These are phyloP conservation scores for Tricholoma flavovirens DNA, from an alignment of 768 basidiomycete genomes.

Conservation along the genomic window DNA sequence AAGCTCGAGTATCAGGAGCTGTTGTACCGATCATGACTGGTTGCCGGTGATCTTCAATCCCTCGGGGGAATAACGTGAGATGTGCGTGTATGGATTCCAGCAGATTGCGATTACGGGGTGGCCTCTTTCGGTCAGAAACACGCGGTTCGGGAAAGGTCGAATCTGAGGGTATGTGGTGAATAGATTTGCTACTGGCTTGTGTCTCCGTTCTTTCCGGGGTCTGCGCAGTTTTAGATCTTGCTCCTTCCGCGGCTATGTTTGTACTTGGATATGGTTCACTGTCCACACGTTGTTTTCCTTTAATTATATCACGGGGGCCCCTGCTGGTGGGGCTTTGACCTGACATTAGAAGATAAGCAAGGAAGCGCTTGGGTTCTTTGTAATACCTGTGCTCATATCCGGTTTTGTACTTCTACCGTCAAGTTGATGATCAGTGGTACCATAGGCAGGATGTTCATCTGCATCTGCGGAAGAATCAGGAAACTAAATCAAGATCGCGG, in stretches of 20 bases:
- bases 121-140: conserved; percentile 3
- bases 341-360: background rate
- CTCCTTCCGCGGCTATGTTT: background rate
- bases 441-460: background rate
- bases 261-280: background rate
- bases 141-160: background rate
- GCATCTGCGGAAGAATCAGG: background rate
- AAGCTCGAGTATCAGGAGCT: background rate
- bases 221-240: background rate
- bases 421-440: background rate
- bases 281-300: conserved; percentile 8
- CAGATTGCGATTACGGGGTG: conserved; percentile 31
- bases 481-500: background rate
- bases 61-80: conserved; percentile 22
- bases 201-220: conserved; percentile 1
- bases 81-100: conserved; percentile 45
- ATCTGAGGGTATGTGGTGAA: background rate
- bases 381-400: background rate
- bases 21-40: too few relatives aligned
- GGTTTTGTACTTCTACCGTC: background rate
- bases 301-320: conserved; percentile 1
- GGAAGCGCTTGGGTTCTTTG: background rate
- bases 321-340: background rate
- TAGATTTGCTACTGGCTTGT: background rate
- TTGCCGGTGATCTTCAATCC: too few relatives aligned